Conservation (phyloP, 345 rosid genomes). For the Angophora floribunda region DNA sequence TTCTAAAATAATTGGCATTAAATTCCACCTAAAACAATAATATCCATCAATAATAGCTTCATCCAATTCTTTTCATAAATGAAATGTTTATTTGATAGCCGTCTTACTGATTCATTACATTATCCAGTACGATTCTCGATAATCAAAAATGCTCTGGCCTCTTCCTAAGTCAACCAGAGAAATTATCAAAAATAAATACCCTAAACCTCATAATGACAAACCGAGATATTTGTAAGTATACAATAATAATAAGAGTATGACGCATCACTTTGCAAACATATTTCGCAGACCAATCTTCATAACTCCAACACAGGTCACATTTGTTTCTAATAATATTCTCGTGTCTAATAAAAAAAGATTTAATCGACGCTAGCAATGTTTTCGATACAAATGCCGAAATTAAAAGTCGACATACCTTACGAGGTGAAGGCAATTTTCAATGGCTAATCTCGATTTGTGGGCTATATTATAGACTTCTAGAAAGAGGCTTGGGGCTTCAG, state of each 20-base stretch:
- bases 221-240: not conserved
- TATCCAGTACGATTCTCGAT: not conserved
- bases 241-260: not conserved
- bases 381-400: not conserved
- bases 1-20: not conserved
- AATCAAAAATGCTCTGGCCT: not conserved
- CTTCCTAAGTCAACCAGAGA: not conserved
- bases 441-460: not conserved
- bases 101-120: not conserved
- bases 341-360: not conserved
- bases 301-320: not conserved
- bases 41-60: not conserved
- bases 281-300: not conserved
- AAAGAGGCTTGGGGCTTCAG: not conserved
- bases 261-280: not conserved
- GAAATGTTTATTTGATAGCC: not conserved
- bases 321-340: not conserved
- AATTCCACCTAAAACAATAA: not conserved
- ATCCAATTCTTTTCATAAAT: not conserved
- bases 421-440: not conserved
- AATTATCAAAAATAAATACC: not conserved
- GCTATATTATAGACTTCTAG: not conserved
- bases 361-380: not conserved
- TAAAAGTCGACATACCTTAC: not conserved
- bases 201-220: not conserved